Evolutionary conservation across 768 basidiomycete genomes (phyloP), one percentile per base, ranked within the genome.

Genomic region (Trametes cubensis): DNA sequence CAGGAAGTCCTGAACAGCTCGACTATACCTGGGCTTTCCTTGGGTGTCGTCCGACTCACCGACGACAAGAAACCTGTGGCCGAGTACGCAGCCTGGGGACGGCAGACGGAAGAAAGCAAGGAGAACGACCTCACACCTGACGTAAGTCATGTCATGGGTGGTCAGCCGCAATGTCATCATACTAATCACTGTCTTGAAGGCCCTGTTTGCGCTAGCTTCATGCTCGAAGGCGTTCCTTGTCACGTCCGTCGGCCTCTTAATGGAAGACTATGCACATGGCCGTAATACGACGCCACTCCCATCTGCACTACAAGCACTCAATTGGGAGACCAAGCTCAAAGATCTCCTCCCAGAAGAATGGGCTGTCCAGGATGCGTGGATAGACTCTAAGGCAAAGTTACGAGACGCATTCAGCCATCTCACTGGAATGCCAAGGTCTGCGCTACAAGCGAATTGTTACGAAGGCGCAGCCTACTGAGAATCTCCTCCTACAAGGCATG

Each of bases 301-400:
- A 0, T 8, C 61, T 3, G 56, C 55, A 1, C 50, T 71, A 2
- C 20, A 48, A 0, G 41, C 40, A 25, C 50, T 76, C 21, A 59
- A 64, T 52, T 75, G 71, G 73, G 59, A 69, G 39, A 71, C 73
- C 7, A 72, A 71, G 61, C 44, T 72, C 6, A 48, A 57, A 21
- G 75, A 78, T 42, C 14, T 80, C 7, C 68, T 82, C 2, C 78
- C 79, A 0, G 47, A 55, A 23, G 71, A 75, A 28, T 83, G 81
- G 80, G 50, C 67, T 54, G 72, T 81, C 21, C 69, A 71, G 65
- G 80, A 82, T 61, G 57, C 70, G 10, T 77, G 74, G 72, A 77
- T 77, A 0, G 73, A 66, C n/a, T 59, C 69, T 40, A 74, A 67
- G 55, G 74, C 74, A 0, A 75, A 71, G 41, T 20, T 81, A 13